Evolutionary conservation across 106 monocot genomes (phyloP), one percentile per base, ranked within the genome.

Genomic region (Phalaenopsis equestris): DNA sequence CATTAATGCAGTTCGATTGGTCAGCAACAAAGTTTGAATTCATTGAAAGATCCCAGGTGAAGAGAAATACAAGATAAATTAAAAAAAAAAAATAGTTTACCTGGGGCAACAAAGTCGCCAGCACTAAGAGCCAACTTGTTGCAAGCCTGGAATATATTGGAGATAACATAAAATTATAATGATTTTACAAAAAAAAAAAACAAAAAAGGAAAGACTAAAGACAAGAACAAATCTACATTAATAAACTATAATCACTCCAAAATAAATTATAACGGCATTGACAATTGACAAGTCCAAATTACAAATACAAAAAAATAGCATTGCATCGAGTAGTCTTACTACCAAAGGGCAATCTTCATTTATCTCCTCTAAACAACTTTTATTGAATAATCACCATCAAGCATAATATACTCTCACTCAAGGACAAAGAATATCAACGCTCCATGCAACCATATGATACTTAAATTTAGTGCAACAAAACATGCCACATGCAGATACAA

Each of bases 81-180:
- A 70, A 70, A 39, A 14, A 14, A 5, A 70, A 19, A 81, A 56
- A 42, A 41, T 16, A 45, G 43, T 45, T 39, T 86, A 96, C 96
- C 89, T 88, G 90, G 82, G 80, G 84, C 68, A 84, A 79, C 80
- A 73, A 89, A 81, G 14, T 81, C 83, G 49, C 72, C 80, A 24
- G 83, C 90, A 42, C 82, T 84, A 78, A 79, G 65, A 23, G 81
- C 65, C 67, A 79, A 84, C 75, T 78, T 89, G 39, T 79, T 85
- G 67, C 91, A 91, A 81, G 93, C 90, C 96, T 96, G 88, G 41
- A 82, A 8, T 4, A 81, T 45, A 49, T 47, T 74, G 74, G 9
- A 78, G 41, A 74, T 12, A 46, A 77, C 61, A 4, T 18, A 56
- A 64, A 57, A 5, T 67, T 72, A 55, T 45, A 37, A 74, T 68